These are phyloP conservation scores for Pascua sp. DNA, from an alignment of 1,284 basidiomycete species.

Conservation along the genomic window DNA sequence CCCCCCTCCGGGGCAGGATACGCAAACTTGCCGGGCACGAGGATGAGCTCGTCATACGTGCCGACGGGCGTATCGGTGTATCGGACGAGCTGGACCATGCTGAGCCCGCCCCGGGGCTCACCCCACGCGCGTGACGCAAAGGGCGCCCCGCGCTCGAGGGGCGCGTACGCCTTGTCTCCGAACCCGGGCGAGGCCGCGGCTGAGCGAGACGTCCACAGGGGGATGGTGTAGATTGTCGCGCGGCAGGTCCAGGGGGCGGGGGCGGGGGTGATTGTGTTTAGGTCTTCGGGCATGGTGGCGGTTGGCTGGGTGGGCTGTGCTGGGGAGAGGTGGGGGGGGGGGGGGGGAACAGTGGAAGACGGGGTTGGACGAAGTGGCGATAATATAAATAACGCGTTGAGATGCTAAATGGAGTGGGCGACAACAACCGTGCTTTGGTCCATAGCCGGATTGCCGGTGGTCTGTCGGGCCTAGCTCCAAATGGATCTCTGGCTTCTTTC, in stretches of 20 bases:
- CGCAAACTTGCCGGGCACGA: constrained; percentile 7
- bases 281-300: no score
- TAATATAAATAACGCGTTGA: no score
- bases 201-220: not conserved
- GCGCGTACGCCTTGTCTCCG: not conserved
- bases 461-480: no score
- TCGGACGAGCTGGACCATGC: constrained; percentile 6
- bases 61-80: constrained; percentile 7
- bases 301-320: no score
- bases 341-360: no score
- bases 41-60: constrained; percentile 6
- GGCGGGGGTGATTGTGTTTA: not conserved
- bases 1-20: not conserved
- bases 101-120: constrained; percentile 5
- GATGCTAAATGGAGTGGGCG: no score
- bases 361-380: no score
- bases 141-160: constrained; percentile 4
- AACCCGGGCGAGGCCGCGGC: not conserved
- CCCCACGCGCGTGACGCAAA: not conserved
- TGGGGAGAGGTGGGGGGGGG: no score
- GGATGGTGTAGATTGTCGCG: constrained; percentile 5
- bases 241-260: constrained; percentile 6
- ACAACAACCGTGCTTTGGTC: no score
- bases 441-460: no score
- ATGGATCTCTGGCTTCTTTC: no score